Conservation (phyloP, 768 basidiomycete genomes). For the Tulasnella calospora region DNA sequence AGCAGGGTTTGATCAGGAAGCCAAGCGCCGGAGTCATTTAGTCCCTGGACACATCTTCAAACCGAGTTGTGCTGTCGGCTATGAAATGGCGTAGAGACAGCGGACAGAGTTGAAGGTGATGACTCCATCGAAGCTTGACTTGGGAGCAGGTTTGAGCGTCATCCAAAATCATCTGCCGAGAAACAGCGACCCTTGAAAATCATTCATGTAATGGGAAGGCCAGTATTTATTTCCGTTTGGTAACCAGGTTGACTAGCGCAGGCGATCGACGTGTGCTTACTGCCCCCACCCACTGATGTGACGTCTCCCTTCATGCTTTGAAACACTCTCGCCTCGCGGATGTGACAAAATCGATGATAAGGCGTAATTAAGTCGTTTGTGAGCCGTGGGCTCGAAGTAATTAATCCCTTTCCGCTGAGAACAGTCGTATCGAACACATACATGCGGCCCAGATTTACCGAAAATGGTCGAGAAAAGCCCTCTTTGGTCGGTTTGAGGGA, state of each 20-base stretch:
- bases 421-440: not conserved
- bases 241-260: not conserved
- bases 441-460: not conserved
- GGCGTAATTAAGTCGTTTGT: not conserved
- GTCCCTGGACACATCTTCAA: not conserved
- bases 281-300: not conserved
- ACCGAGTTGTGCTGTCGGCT: not conserved
- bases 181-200: not conserved
- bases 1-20: too few relatives aligned
- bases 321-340: not conserved
- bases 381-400: not conserved
- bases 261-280: not conserved
- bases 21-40: not conserved
- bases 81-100: not conserved
- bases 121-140: too few relatives aligned
- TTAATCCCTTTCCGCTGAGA: not conserved
- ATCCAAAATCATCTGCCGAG: not conserved
- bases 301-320: not conserved
- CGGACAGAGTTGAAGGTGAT: too few relatives aligned
- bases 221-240: not conserved
- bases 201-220: not conserved
- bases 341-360: not conserved
- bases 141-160: too few relatives aligned
- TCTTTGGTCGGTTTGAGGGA: not conserved
- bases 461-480: not conserved